Base-by-base conservation (phyloP, 257 asterid genomes). In the Gentiana macrophylla region DNA sequence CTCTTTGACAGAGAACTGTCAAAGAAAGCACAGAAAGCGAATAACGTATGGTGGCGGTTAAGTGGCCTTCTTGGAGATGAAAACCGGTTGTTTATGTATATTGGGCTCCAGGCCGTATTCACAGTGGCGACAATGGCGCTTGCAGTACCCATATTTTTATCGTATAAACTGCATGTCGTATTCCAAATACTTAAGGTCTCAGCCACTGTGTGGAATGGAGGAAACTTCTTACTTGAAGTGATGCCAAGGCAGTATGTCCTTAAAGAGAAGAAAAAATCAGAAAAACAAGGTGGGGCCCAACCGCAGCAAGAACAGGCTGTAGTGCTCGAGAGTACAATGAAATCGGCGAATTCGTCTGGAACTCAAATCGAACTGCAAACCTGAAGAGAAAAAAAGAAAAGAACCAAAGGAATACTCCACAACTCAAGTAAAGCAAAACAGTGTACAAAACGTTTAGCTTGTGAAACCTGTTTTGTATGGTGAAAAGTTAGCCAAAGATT, bases 31-130 rank as follows among this genome's bases (percentile, higher is more conserved):
- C 87, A 83, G 71, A 92, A 92, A 71, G 99, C 97, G 3, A 88
- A 88, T 74, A 92, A 83, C 49, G 0, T 67, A 32, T 92, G 95
- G 97, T 92, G 99, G 99, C 90, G 97, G 12, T 43, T 88, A 35
- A 92, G 97, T 15, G 97, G 97, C 58, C 55, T 92, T 73, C 93
- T 92, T 0, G 99, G 99, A 58, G 95, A 88, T 52, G 84, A 83
- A 63, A 92, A 92, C 37, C 97, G 99, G 4, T 43, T 83, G 86
- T 80, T 92, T 8, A 92, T 88, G 99, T 92, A 83, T 57, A 92
- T 83, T 57, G 69, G 88, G 49, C 81, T 92, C 8, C 99, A 92
- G 72, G 97, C 84, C 32, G 55, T 84, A 56, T 92, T 92, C 70
- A 88, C 97, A 0, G 76, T 85, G 66, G 97, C 99, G 48, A 88